phyloP scores from a whole-genome alignment of 2,329 filamentous ascomycete genomes.

The Pyrenophora graminea region DNA sequence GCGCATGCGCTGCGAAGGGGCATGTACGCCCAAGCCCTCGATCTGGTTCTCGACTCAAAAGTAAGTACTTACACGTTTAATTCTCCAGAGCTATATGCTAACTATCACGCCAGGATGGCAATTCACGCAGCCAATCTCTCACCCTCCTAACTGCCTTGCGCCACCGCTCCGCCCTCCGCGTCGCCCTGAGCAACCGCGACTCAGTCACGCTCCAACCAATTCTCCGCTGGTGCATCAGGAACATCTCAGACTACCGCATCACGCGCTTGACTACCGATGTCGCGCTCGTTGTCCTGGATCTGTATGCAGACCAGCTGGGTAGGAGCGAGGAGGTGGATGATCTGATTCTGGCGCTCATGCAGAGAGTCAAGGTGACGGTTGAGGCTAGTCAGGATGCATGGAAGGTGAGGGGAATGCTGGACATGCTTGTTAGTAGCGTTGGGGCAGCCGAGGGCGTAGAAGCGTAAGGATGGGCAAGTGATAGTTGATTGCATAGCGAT shows the following conservation, averaged over 20 bases:
- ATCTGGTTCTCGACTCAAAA: constrained; percentile 66
- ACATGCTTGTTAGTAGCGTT: constrained; percentile 71
- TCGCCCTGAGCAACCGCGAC: constrained; percentile 76
- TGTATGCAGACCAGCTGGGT: constrained; percentile 81
- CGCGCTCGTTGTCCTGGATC: constrained; percentile 77
- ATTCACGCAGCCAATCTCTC: constrained; percentile 55
- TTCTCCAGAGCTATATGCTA: background rate
- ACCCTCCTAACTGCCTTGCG: constrained; percentile 67
- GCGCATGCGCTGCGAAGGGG: constrained; percentile 79
- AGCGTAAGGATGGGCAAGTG: constrained; percentile 9
- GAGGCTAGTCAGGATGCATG: constrained; percentile 83
- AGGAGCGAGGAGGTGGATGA: constrained; percentile 73
- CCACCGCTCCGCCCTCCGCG: constrained; percentile 12
- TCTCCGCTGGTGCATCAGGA: constrained; percentile 77
- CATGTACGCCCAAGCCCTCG: constrained; percentile 76
- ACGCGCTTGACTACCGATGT: constrained; percentile 82
- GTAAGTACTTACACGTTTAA: constrained; percentile 24
- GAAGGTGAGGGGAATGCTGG: constrained; percentile 85
- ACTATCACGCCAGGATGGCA: constrained; percentile 28
- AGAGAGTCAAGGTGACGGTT: constrained; percentile 74
- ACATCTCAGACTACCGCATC: constrained; percentile 82
- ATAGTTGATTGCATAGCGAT: constrained; percentile 43
- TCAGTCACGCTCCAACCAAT: constrained; percentile 81
- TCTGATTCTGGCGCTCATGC: constrained; percentile 70
- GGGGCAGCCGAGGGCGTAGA: constrained; percentile 19